phyloP scores from a whole-genome alignment of 352 stramenopile genomes.

The Blastocystis sp. region DNA sequence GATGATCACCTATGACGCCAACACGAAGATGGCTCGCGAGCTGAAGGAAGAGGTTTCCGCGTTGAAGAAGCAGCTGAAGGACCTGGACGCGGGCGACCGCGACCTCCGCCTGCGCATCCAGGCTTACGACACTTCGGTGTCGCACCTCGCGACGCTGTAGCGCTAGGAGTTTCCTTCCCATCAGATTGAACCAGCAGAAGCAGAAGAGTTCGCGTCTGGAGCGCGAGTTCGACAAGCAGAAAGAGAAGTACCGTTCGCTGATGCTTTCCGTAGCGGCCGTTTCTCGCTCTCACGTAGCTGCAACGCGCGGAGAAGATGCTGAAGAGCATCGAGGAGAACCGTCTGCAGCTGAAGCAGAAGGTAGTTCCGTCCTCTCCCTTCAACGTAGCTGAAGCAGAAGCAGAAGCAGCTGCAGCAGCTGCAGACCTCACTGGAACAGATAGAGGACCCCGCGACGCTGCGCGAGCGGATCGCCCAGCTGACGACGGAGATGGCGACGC shows the following conservation, averaged over 20 bases:
- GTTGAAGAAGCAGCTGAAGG: not conserved
- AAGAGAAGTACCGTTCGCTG: not conserved
- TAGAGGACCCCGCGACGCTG: not conserved
- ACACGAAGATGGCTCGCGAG: not conserved
- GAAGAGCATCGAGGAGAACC: conserved; percentile 11
- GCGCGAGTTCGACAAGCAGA: not conserved
- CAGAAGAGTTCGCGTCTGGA: not conserved
- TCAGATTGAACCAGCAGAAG: not conserved
- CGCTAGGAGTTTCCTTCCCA: not conserved
- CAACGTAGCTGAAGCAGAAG: not conserved
- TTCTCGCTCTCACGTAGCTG: not conserved
- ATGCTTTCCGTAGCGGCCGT: not conserved
- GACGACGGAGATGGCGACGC: not conserved
- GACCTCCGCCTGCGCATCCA: not conserved
- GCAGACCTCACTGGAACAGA: not conserved
- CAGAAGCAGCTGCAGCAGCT: not conserved
- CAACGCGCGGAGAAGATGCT: conserved; percentile 36
- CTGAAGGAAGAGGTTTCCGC: not conserved
- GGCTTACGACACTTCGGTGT: not conserved
- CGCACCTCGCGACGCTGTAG: not conserved
- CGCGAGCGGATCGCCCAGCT: not conserved
- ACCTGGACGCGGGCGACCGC: not conserved
- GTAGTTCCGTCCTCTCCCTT: not conserved
- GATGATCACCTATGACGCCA: conserved; percentile 23
- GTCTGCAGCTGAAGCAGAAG: not conserved